Percentiles rank a stretch among this genome's conserved stretches.
phyloP scores from a whole-genome alignment of 2,329 filamentous ascomycete species.

The Didymella arachidicola region DNA sequence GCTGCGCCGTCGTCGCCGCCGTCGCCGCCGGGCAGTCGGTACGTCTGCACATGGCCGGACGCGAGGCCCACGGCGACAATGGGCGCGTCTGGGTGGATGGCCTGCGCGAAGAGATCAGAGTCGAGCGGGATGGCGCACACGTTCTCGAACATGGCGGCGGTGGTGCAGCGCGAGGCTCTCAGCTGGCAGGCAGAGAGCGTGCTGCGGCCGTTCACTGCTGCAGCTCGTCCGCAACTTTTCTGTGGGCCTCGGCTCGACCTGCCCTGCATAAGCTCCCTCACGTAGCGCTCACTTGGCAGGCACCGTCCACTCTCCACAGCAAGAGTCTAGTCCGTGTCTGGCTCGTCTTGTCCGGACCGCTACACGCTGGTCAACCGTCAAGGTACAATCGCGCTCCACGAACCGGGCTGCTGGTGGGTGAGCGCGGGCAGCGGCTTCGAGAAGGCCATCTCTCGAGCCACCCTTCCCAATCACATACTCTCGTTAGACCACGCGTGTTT shows the following conservation, averaged over 20 bases:
- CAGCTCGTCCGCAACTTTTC: conserved; percentile 29
- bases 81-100: conserved; percentile 82
- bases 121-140: conserved; percentile 87
- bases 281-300: conserved; percentile 16
- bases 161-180: conserved; percentile 6
- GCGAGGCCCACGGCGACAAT: conserved; percentile 86
- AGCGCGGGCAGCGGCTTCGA: background rate
- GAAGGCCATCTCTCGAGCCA: background rate
- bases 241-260: conserved; percentile 25
- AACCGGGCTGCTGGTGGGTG: background rate
- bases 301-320: conserved; percentile 13
- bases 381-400: background rate
- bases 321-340: background rate
- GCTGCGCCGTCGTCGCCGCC: conserved; percentile 60
- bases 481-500: background rate
- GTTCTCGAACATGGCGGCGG: conserved; percentile 78
- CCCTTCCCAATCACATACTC: conserved; percentile 26
- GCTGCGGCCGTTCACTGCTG: background rate
- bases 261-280: background rate
- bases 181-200: background rate
- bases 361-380: background rate
- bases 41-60: conserved; percentile 84
- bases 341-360: background rate
- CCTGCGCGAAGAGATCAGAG: conserved; percentile 87
- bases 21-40: conserved; percentile 68